These are phyloP conservation scores for Spencermartinsiella ligniputridi DNA, from an alignment of 1,139 yeast species.

Conservation along the genomic window DNA sequence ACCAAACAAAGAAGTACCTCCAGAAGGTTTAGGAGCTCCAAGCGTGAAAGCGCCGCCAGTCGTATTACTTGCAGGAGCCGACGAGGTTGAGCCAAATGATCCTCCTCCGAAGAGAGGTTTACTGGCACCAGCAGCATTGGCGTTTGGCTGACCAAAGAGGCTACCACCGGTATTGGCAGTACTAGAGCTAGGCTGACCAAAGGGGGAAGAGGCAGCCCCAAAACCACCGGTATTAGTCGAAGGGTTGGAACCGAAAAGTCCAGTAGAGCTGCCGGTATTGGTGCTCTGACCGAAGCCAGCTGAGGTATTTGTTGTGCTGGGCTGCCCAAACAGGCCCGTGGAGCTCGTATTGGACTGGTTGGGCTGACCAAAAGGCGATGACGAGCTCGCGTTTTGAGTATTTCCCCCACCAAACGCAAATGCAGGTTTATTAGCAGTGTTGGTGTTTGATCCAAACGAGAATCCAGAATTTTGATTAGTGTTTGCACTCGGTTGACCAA, in stretches of 20 bases:
- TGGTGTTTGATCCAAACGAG: background rate
- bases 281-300: constrained; percentile 3
- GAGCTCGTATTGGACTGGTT: constrained; percentile 28
- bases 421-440: background rate
- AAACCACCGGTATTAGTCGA: constrained; percentile 7
- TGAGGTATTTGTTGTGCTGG: constrained; percentile 9
- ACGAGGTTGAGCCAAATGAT: constrained; percentile 4
- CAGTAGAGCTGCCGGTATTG: background rate
- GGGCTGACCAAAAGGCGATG: constrained; percentile 7
- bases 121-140: constrained; percentile 1
- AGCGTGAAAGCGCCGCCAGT: background rate
- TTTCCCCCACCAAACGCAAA: background rate
- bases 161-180: constrained; percentile 25
- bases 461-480: constrained; percentile 10
- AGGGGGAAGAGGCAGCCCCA: constrained; percentile 22
- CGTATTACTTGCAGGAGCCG: constrained; percentile 23
- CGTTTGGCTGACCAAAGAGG: constrained; percentile 22
- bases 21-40: constrained; percentile 16
- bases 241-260: constrained; percentile 22
- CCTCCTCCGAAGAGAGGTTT: constrained; percentile 15
- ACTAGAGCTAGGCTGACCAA: constrained; percentile 26
- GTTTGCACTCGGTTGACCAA: constrained; percentile 10
- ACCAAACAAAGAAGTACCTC: constrained; percentile 16
- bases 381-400: constrained; percentile 1
- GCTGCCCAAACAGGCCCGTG: constrained; percentile 29